Conservation (phyloP, 345 rosid species). For the Syzygium oleosum region DNA sequence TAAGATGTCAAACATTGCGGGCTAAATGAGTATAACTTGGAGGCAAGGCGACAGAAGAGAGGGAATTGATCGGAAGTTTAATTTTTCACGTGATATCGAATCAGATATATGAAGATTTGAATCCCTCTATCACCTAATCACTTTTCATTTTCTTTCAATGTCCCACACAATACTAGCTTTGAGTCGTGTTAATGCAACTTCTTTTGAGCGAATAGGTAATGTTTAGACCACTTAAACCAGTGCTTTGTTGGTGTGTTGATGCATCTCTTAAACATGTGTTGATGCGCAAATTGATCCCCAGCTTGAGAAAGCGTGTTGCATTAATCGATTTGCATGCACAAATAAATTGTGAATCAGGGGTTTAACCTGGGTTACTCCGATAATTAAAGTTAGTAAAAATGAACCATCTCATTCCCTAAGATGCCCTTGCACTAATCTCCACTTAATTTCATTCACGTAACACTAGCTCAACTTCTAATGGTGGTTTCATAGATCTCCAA, state of each 20-base stretch:
- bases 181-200: background rate
- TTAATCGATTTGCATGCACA: too few relatives aligned
- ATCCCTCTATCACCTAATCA: background rate
- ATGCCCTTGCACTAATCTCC: background rate
- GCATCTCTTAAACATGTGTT: background rate
- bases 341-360: too few relatives aligned
- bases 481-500: background rate
- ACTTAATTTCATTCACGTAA: background rate
- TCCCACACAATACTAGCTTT: background rate
- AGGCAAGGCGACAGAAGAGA: background rate
- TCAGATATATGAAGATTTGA: accelerated
- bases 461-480: background rate
- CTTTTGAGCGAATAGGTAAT: too few relatives aligned
- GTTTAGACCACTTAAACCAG: too few relatives aligned
- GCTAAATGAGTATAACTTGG: background rate
- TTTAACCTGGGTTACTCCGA: too few relatives aligned
- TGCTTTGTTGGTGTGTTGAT: background rate
- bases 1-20: too few relatives aligned
- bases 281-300: background rate
- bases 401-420: background rate
- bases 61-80: too few relatives aligned
- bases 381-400: background rate
- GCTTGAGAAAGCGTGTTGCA: background rate
- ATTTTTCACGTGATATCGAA: too few relatives aligned
- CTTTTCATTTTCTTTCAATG: too few relatives aligned